These are phyloP conservation scores for Ogataea kodamae DNA, from an alignment of 805 yeast genomes.

Conservation along the genomic window DNA sequence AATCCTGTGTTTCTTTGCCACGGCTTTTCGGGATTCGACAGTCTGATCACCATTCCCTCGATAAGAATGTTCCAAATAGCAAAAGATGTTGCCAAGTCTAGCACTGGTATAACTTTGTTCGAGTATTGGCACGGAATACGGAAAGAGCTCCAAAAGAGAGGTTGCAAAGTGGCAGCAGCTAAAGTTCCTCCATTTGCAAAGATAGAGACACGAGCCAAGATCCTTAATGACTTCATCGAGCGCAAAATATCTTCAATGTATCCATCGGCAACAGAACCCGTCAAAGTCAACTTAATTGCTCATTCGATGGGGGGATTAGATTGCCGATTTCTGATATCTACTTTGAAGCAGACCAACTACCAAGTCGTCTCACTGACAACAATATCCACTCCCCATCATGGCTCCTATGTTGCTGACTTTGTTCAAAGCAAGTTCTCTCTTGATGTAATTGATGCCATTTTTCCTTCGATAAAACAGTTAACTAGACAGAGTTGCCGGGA, in stretches of 20 bases:
- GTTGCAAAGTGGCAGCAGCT: slow-evolving; percentile 67
- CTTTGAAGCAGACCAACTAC: slow-evolving; percentile 45
- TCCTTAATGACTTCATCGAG: slow-evolving; percentile 50
- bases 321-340: slow-evolving; percentile 68
- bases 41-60: slow-evolving; percentile 39
- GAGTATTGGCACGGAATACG: slow-evolving; percentile 85
- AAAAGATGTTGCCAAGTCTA: slow-evolving; percentile 9
- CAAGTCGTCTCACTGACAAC: slow-evolving; percentile 77
- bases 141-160: slow-evolving; percentile 53
- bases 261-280: slow-evolving; percentile 29
- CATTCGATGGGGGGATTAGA: slow-evolving; percentile 97
- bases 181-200: slow-evolving; percentile 81
- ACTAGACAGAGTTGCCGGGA: slow-evolving; percentile 50
- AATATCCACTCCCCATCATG: slow-evolving; percentile 83
- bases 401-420: slow-evolving; percentile 79
- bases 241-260: slow-evolving; percentile 20
- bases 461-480: slow-evolving; percentile 55
- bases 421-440: slow-evolving; percentile 36
- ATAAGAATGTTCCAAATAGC: slow-evolving; percentile 8
- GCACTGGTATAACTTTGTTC: slow-evolving; percentile 39
- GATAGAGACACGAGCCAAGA: slow-evolving; percentile 63
- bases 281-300: slow-evolving; percentile 70
- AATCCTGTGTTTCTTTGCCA: slow-evolving; percentile 81
- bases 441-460: slow-evolving; percentile 15
- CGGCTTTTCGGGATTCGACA: slow-evolving; percentile 82